Base-by-base conservation (phyloP, 805 yeast species). In the Candida manassasensis region DNA sequence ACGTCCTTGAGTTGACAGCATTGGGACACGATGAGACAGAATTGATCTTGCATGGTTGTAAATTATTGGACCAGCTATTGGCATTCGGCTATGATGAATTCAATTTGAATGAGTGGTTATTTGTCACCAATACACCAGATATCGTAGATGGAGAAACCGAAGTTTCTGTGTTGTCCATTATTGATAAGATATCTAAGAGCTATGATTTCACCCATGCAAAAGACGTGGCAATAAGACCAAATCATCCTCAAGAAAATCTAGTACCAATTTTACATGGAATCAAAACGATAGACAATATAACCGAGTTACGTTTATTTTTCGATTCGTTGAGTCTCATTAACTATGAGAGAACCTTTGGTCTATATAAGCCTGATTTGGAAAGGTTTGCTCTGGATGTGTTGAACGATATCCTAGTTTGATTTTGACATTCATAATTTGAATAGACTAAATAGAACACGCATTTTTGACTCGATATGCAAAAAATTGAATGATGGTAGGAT, bases 21-120 rank as follows among this genome's bases (percentile, higher is more conserved):
- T 41, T 64, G 11, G 50, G 57, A 2, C 48, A 51, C 3, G 53
- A 69, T 3, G 71, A 75, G 19, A 48, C 69, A 21, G 52, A 49
- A 16, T 50, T 74, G 10, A 45, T 77, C 2, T 60, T 81, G 21
- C 73, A 75, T 37, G 84, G 82, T 0, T 81, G 87, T 49, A 90
- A 89, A 55, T 61, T 93, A 11, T 62, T 93, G 31, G 98, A 90
- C 52, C 70, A 84, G 19, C 55, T 88, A 15, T 54, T 90, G 14
- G 66, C 82, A 2, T 46, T 88, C 38, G 76, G 79, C 24, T 70
- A 71, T 27, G 97, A 89, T 52, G 95, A 87, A 39, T 71, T 90
- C 66, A 81, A 79, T 57, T 51, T 76, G 56, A 52, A 75, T 42
- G 93, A 87, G 49, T 90, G 97, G 97, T 63, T 93, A 2, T 93